A percentile compares a stretch with the other conserved stretches of the same genome.
Evolutionary conservation across 1,284 basidiomycete species (phyloP).

Genomic region (Ustilago bromivora): DNA sequence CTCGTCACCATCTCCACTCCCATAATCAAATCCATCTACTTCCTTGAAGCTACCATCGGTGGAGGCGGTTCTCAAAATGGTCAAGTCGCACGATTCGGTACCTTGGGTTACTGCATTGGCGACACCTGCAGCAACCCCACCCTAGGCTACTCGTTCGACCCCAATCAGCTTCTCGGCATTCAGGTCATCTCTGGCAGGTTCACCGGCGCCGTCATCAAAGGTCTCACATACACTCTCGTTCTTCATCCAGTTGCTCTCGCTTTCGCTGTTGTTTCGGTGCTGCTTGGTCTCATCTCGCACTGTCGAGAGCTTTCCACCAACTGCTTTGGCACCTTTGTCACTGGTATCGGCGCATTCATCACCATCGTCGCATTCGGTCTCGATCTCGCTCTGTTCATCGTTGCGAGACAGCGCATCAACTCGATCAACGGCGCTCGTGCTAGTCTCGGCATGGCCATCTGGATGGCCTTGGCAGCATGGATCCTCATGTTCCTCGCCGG

Average conservation of each 20-base stretch:
- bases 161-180: constrained; percentile 61
- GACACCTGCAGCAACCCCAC: constrained; percentile 43
- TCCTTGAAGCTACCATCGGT: constrained; percentile 55
- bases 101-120: constrained; percentile 58
- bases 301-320: constrained; percentile 51
- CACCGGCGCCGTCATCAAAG: constrained; percentile 57
- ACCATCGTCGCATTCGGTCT: constrained; percentile 61
- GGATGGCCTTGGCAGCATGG: constrained; percentile 64
- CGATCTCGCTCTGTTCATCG: constrained; percentile 64
- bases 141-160: constrained; percentile 61
- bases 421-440: constrained; percentile 55
- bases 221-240: constrained; percentile 63
- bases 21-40: constrained; percentile 62
- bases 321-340: constrained; percentile 56
- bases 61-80: constrained; percentile 43
- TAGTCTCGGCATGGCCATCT: constrained; percentile 57
- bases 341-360: constrained; percentile 54
- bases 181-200: constrained; percentile 46
- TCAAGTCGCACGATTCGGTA: constrained; percentile 47
- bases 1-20: constrained; percentile 62
- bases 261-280: constrained; percentile 49
- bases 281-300: constrained; percentile 59
- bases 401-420: constrained; percentile 64
- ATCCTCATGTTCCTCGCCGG: constrained; percentile 58
- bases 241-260: constrained; percentile 59